These are phyloP conservation scores for Zygosaccharomyces pseudobailii DNA, from an alignment of 1,139 yeast genomes.

Conservation along the genomic window DNA sequence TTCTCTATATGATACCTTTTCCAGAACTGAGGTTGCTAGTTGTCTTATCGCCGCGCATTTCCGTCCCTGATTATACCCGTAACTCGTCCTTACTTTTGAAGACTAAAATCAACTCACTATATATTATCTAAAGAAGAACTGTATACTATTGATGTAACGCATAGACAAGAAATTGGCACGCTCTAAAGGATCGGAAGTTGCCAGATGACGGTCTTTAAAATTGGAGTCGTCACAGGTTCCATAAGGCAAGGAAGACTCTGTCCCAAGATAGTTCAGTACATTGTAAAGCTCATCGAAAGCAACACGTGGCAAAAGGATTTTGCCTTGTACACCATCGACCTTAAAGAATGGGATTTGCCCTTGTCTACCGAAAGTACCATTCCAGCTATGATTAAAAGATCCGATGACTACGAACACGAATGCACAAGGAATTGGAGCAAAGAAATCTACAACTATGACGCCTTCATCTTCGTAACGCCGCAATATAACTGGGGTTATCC, in stretches of 20 bases:
- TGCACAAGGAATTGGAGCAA: slow-evolving; percentile 21
- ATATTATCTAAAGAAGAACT: too few species aligned
- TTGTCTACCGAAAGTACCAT: slow-evolving; percentile 17
- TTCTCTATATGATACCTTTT: too few species aligned
- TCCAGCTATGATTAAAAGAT: slow-evolving; percentile 18
- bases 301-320: neutral
- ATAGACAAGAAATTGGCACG: neutral
- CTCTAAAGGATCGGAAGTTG: neutral
- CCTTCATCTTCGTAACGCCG: slow-evolving; percentile 34
- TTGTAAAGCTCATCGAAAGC: slow-evolving; percentile 8
- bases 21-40: too few species aligned
- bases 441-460: slow-evolving; percentile 20
- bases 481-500: slow-evolving; percentile 36
- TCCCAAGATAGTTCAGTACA: slow-evolving; percentile 15
- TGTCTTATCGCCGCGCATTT: neutral
- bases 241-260: slow-evolving; percentile 14
- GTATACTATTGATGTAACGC: neutral
- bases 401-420: slow-evolving; percentile 18
- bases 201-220: neutral
- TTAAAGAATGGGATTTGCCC: slow-evolving; percentile 21
- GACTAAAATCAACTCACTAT: too few species aligned
- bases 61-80: neutral
- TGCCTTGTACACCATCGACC: slow-evolving; percentile 17
- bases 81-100: neutral
- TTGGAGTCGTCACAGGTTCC: slow-evolving; percentile 18